Evolutionary conservation across 1,284 basidiomycete genomes (phyloP).

Genomic region (Boletus albobrunnescens): DNA sequence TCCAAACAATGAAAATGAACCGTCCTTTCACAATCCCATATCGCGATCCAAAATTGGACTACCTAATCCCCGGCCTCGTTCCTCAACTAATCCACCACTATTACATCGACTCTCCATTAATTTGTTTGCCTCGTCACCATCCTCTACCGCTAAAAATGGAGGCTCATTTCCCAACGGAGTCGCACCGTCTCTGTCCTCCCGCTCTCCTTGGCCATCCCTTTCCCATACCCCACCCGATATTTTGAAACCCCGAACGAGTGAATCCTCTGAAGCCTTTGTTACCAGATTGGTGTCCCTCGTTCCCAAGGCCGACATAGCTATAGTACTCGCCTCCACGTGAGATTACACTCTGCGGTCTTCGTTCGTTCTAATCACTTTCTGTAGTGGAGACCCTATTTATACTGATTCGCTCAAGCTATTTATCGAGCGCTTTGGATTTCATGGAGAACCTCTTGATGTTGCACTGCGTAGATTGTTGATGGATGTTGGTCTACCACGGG

Average conservation of each 20-base stretch:
- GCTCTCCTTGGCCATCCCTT: slow-evolving; percentile 46
- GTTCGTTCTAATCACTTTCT: slow-evolving; percentile 9
- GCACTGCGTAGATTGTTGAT: slow-evolving; percentile 89
- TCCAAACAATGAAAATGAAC: slow-evolving; percentile 18
- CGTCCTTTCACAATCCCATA: slow-evolving; percentile 10
- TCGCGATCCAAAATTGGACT: slow-evolving; percentile 15
- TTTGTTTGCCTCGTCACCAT: slow-evolving; percentile 52
- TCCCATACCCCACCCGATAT: slow-evolving; percentile 43
- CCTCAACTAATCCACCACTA: slow-evolving; percentile 67
- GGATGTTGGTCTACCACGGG: slow-evolving; percentile 86
- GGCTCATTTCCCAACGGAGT: slow-evolving; percentile 23
- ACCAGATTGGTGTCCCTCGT: slow-evolving; percentile 58
- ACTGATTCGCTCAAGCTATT: slow-evolving; percentile 67
- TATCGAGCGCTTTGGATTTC: slow-evolving; percentile 80
- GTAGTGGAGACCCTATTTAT: slow-evolving; percentile 73
- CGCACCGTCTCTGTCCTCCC: slow-evolving; percentile 34
- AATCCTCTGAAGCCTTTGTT: slow-evolving; percentile 71
- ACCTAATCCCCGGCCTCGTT: slow-evolving; percentile 42
- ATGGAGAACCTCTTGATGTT: slow-evolving; percentile 83
- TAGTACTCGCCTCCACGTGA: slow-evolving; percentile 78
- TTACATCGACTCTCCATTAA: slow-evolving; percentile 69
- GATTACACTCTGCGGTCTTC: slow-evolving; percentile 12
- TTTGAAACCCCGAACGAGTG: slow-evolving; percentile 55
- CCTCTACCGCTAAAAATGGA: slow-evolving; percentile 31
- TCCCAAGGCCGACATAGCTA: slow-evolving; percentile 73